Evolutionary conservation across 169 alveolate species (phyloP).

Genomic region (Plasmodium gallinaceum): DNA sequence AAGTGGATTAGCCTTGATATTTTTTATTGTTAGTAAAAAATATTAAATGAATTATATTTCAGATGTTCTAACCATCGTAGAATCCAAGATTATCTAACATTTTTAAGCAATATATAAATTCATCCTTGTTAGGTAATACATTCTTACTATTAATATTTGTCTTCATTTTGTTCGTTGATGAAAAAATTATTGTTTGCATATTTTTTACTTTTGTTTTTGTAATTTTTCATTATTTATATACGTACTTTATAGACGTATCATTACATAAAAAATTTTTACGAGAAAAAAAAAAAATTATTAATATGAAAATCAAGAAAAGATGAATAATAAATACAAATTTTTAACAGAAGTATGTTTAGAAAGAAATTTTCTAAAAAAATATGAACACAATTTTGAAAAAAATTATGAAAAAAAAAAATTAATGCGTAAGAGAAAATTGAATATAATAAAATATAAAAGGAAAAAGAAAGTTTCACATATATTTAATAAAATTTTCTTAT

Average conservation of each 20-base stretch:
- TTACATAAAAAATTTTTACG: not conserved
- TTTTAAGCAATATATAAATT: conserved; percentile 65
- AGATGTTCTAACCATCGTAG: conserved; percentile 64
- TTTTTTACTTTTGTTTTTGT: not conserved
- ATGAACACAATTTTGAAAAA: not conserved
- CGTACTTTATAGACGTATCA: not conserved
- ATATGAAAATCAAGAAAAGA: not conserved
- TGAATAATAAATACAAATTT: not conserved
- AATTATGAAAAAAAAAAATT: not conserved
- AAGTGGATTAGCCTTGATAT: not conserved
- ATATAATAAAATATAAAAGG: not conserved
- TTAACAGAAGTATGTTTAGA: not conserved
- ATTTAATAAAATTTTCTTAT: not conserved
- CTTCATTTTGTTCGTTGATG: conserved; percentile 39
- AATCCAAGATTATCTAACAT: conserved; percentile 70
- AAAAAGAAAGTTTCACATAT: not conserved
- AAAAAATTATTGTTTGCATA: not conserved
- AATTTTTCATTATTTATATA: no score
- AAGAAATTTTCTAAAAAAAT: not conserved
- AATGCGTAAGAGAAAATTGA: not conserved
- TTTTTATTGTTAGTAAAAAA: conserved; percentile 3
- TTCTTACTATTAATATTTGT: conserved; percentile 26
- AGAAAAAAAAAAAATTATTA: not conserved
- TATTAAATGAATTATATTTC: not conserved
- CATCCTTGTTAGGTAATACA: conserved; percentile 42